Evolutionary conservation across 805 yeast genomes (phyloP), one percentile per base, ranked within the genome.

Genomic region (Cyberlindnera meyerae): DNA sequence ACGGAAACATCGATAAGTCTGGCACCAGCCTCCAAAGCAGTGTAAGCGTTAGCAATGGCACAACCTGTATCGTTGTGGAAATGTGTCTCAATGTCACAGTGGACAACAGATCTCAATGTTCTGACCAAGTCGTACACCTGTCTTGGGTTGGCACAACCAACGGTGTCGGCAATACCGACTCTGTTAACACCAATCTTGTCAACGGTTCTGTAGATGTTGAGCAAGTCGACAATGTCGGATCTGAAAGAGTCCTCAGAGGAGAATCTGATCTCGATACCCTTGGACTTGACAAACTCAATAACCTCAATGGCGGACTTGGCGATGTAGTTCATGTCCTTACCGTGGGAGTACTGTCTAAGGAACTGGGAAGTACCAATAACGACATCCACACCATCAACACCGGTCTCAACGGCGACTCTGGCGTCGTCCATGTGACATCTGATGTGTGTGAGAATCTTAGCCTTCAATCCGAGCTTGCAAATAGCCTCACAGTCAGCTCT

Each of bases 381-480:
- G 40, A 90, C 96, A 68, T 93, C 97, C 45, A 90, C 97, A 66
- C 97, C 98, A 61, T 93, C 97, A 36, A 93, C 98, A 61, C 98
- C 97, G 27, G 97, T 90, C 58, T 86, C 93, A 32, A 90, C 98
- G 6, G 98, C 98, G 42, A 93, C 85, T 54, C 82, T 75, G 39
- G 97, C 98, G 57, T 93, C 98, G 64, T 90, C 97, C 97, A 90
- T 90, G 68, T 90, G 97, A 67, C 98, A 90, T 66, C 97, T 79
- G 51, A 93, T 93, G 63, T 90, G 97, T 33, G 98, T 90, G 51
- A 90, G 75, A 47, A 93, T 87, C 71, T 93, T 90, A 47, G 97
- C 90, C 68, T 84, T 87, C 62, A 90, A 77, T 9, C 97, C 97
- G 51, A 93, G 74, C 71, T 93, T 90, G 75, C 97, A 93, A 52